Percentiles rank a stretch among this genome's conserved stretches.
Evolutionary conservation across 2,329 filamentous ascomycete genomes (phyloP).

Genomic region (Acephala macrosclerotiorum): DNA sequence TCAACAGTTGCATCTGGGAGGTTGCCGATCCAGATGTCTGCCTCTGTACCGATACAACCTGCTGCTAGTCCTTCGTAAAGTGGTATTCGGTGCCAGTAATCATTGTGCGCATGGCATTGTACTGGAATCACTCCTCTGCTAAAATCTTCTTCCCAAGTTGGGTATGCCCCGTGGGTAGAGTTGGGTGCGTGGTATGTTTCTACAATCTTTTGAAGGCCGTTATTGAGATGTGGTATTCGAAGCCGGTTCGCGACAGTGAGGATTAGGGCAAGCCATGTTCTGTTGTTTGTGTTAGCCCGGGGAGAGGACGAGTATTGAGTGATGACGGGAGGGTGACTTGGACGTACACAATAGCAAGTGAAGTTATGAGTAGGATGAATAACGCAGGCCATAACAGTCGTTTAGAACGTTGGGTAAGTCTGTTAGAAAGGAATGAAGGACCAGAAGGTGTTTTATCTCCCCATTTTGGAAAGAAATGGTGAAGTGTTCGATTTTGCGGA

Average conservation of each 20-base stretch:
- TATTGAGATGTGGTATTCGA: slow-evolving; percentile 14
- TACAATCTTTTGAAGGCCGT: slow-evolving; percentile 23
- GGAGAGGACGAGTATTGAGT: background rate
- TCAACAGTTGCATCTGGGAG: slow-evolving; percentile 44
- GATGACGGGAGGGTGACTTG: background rate
- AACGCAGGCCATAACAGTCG: background rate
- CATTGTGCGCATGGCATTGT: slow-evolving; percentile 58
- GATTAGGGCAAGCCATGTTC: slow-evolving; percentile 25
- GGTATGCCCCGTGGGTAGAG: slow-evolving; percentile 11
- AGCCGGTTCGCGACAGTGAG: slow-evolving; percentile 24
- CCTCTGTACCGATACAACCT: slow-evolving; percentile 63
- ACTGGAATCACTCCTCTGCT: slow-evolving; percentile 21
- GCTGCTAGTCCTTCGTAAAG: slow-evolving; percentile 59
- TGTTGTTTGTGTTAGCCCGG: slow-evolving; percentile 6
- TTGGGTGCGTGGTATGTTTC: slow-evolving; percentile 24
- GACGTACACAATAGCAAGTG: slow-evolving; percentile 2
- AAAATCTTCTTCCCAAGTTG: slow-evolving; percentile 27
- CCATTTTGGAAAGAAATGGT: no score
- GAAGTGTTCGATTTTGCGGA: no score
- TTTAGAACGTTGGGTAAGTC: no score
- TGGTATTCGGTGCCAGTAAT: slow-evolving; percentile 58
- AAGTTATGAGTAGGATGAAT: slow-evolving; percentile 4
- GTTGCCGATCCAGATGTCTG: slow-evolving; percentile 66
- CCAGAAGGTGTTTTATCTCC: no score
- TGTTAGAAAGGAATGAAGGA: no score